Evolutionary conservation across 2,329 filamentous ascomycete genomes (phyloP).

Genomic region (Clonostachys sp.): DNA sequence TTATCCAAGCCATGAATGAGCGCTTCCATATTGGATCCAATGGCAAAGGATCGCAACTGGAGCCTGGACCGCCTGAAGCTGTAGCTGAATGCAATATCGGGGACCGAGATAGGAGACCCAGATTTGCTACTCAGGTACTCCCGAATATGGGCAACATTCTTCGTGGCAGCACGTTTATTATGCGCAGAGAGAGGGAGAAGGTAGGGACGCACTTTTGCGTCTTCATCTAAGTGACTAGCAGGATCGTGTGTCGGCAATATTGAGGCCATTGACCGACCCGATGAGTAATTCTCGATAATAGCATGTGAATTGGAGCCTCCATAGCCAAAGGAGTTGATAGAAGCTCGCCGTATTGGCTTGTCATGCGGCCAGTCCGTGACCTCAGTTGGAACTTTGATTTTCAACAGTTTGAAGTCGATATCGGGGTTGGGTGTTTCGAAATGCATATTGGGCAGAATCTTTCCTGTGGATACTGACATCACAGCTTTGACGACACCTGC

Average conservation of each 20-base stretch:
- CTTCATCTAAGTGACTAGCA: neutral
- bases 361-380: constrained; percentile 12
- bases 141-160: constrained; percentile 7
- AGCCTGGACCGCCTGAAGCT: constrained; percentile 9
- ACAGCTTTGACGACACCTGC: constrained; percentile 46
- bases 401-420: constrained; percentile 43
- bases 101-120: constrained; percentile 4
- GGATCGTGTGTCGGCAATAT: neutral
- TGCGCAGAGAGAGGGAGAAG: constrained; percentile 13
- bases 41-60: neutral
- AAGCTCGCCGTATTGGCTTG: constrained; percentile 29
- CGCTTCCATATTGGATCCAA: neutral
- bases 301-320: constrained; percentile 28
- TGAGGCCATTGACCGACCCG: neutral
- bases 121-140: neutral
- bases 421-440: constrained; percentile 42
- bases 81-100: constrained; percentile 15
- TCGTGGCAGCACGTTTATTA: constrained; percentile 7
- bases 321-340: constrained; percentile 28
- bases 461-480: constrained; percentile 43
- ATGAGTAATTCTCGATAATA: constrained; percentile 12
- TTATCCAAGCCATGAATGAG: constrained; percentile 9
- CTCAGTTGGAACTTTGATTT: constrained; percentile 30
- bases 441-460: constrained; percentile 44
- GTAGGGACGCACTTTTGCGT: constrained; percentile 5